These are phyloP conservation scores for Fusarium mexicanum DNA, from an alignment of 2,329 filamentous ascomycete species.

Conservation along the genomic window DNA sequence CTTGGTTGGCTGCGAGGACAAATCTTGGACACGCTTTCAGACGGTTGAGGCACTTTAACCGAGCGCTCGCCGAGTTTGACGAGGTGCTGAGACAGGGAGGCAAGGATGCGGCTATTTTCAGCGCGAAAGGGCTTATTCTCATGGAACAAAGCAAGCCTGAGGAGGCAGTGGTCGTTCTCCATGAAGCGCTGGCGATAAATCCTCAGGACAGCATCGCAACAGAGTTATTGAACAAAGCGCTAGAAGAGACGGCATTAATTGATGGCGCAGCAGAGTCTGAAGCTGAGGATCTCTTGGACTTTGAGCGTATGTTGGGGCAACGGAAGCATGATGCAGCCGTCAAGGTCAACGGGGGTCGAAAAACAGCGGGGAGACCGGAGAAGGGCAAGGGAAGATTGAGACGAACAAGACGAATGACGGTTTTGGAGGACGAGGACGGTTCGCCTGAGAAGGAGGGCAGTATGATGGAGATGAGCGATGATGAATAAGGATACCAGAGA, in stretches of 20 bases:
- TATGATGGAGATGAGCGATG: constrained; percentile 67
- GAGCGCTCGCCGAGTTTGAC: constrained; percentile 84
- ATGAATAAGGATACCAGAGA: constrained; percentile 48
- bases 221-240: constrained; percentile 77
- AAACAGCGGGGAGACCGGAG: constrained; percentile 40
- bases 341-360: constrained; percentile 48
- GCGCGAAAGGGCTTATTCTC: constrained; percentile 83
- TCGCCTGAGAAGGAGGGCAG: constrained; percentile 55
- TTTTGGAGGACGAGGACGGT: constrained; percentile 49
- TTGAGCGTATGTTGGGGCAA: constrained; percentile 63
- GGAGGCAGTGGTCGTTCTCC: constrained; percentile 82
- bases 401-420: constrained; percentile 44
- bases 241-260: constrained; percentile 67
- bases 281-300: constrained; percentile 57
- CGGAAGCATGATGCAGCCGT: constrained; percentile 57
- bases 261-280: constrained; percentile 59
- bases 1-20: constrained; percentile 84
- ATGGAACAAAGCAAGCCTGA: constrained; percentile 79
- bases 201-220: constrained; percentile 85
- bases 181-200: constrained; percentile 82
- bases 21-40: constrained; percentile 92
- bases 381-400: constrained; percentile 60
- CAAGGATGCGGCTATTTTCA: constrained; percentile 81
- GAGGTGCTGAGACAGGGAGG: constrained; percentile 85
- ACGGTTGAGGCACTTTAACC: constrained; percentile 72